phyloP scores from a whole-genome alignment of 2,329 filamentous ascomycete species.

The Colletotrichum tofieldiae region DNA sequence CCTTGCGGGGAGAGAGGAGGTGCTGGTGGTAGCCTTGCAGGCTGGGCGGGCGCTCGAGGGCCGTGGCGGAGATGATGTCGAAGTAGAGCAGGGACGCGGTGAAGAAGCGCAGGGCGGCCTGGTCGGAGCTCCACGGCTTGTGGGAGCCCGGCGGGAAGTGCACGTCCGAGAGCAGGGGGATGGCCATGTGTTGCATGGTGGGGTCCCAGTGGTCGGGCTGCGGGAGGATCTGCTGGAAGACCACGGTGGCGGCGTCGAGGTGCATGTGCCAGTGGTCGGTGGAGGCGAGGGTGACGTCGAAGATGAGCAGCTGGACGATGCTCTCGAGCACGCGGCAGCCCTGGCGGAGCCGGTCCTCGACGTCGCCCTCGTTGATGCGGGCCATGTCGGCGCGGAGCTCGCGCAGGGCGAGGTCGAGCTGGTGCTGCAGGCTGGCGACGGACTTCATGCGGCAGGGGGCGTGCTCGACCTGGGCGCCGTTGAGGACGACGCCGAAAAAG shows the following conservation, averaged over 20 bases:
- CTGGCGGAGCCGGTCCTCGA: slow-evolving; percentile 51
- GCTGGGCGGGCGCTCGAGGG: slow-evolving; percentile 59
- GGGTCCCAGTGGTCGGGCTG: slow-evolving; percentile 56
- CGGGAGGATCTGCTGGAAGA: slow-evolving; percentile 64
- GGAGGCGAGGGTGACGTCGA: slow-evolving; percentile 63
- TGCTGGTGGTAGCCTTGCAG: slow-evolving; percentile 59
- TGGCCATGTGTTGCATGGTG: slow-evolving; percentile 49
- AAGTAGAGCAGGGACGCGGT: slow-evolving; percentile 63
- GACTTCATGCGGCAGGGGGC: slow-evolving; percentile 42
- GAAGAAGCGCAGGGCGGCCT: slow-evolving; percentile 65
- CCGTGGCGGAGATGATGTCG: slow-evolving; percentile 66
- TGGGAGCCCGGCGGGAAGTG: slow-evolving; percentile 45
- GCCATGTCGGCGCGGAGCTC: slow-evolving; percentile 62
- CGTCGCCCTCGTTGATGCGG: slow-evolving; percentile 52
- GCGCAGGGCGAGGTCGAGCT: slow-evolving; percentile 61
- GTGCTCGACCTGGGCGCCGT: slow-evolving; percentile 48
- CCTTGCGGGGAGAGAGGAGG: slow-evolving; percentile 54
- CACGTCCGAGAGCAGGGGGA: slow-evolving; percentile 25
- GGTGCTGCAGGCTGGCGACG: slow-evolving; percentile 56
- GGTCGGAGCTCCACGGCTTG: slow-evolving; percentile 61
- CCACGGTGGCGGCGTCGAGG: slow-evolving; percentile 64
- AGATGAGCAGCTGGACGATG: slow-evolving; percentile 69
- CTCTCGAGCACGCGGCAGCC: slow-evolving; percentile 62
- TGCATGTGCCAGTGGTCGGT: slow-evolving; percentile 67
- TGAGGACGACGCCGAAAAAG: slow-evolving; percentile 67